Evolutionary conservation across 2,329 filamentous ascomycete species (phyloP), one percentile per base, ranked within the genome.

Genomic region (Ophiostoma quercus): DNA sequence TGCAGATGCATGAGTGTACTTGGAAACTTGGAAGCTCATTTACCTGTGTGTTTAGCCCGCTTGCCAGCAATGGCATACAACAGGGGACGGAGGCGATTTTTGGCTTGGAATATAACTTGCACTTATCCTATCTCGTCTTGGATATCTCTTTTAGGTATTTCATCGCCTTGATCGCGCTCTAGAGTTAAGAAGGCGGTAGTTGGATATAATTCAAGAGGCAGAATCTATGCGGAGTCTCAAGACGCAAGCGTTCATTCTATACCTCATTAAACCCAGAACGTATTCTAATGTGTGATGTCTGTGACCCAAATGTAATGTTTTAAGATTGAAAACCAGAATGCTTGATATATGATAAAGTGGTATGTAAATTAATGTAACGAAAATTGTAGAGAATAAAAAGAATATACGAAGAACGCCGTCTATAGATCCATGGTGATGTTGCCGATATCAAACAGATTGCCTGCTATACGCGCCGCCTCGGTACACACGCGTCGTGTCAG

Each of bases 401-500:
- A 47, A 29, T 34, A 29, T 41, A 29, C 11, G 39, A 32, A 14
- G 32, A 62, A 62, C 57, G 57, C 57, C 25, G 25, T 32, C 14
- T 54, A 72, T 29, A 74, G 41, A 65, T 74, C 72, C 67, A 72
- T 72, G n/a, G 71, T 74, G 12, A 73, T 71, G 63, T 73, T 74
- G 60, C 72, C 72, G 51, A 73, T 72, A 63, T 73, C 72, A 70
- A 74, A 73, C 19, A 74, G 41, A 9, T 74, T 70, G 67, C 67
- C 67, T 34, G 69, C 73, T 8, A 73, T 43, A 32, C 71, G 71
- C 4, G 68, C 69, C 0, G 72, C 37, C 67, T 72, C 67, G 47
- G 67, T 68, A 41, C 66, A 70, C n/a, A 71, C 67, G 25, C 71
- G 70, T 9, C 71, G 71, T 7, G 69, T 81, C 77, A 84, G 79